Conservation (phyloP, 2,329 filamentous ascomycete species). For the Alternaria sp. region DNA sequence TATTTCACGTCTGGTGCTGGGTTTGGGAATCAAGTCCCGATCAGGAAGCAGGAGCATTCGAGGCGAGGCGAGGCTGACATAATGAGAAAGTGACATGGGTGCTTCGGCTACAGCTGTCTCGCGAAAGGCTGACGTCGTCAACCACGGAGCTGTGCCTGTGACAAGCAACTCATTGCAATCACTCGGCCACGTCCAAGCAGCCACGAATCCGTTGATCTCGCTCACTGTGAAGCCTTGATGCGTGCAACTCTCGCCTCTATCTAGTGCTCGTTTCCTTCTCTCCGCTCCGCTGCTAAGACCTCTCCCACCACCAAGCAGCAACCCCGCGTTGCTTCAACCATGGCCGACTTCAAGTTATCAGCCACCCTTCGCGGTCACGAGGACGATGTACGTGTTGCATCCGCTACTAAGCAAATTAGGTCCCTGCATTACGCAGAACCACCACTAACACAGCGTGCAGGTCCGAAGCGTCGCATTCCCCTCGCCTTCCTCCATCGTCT, state of each 20-base stretch:
- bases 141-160: conserved; percentile 8
- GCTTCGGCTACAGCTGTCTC: conserved; percentile 5
- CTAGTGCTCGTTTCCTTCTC: conserved; percentile 18
- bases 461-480: conserved; percentile 88
- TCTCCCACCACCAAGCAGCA: conserved; percentile 18
- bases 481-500: conserved; percentile 74
- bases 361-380: conserved; percentile 89
- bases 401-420: not conserved
- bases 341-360: conserved; percentile 91
- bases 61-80: conserved; percentile 1
- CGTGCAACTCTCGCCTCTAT: conserved; percentile 5
- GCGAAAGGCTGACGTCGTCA: conserved; percentile 22
- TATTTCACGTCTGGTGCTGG: not conserved
- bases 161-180: conserved; percentile 1
- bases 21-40: not conserved
- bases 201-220: not conserved
- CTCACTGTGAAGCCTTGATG: conserved; percentile 12
- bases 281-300: conserved; percentile 17
- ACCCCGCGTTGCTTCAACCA: conserved; percentile 52
- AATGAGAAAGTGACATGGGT: conserved; percentile 8
- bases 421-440: too few relatives aligned
- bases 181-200: not conserved
- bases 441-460: conserved; percentile 56
- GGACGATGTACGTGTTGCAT: conserved; percentile 73
- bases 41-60: not conserved